A percentile compares a stretch with the other conserved stretches of the same genome.
Conservation (phyloP, 2,329 filamentous ascomycete species). For the Penicillium sp. region DNA sequence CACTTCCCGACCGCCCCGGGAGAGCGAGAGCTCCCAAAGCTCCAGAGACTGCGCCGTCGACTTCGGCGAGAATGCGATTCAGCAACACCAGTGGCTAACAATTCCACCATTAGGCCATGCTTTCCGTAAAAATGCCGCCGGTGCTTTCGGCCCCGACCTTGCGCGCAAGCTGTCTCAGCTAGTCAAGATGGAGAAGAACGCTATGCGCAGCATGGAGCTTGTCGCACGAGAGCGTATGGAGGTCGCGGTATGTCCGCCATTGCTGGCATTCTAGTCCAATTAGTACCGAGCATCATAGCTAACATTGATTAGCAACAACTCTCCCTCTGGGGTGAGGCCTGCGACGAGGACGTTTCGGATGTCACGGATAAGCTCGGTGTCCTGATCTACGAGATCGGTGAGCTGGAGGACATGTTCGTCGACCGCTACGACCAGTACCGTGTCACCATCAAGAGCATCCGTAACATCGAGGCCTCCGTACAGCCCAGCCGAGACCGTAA, state of each 20-base stretch:
- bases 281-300: neutral
- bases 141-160: constrained; percentile 71
- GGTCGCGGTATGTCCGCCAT: constrained; percentile 73
- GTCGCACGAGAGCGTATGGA: constrained; percentile 98
- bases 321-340: constrained; percentile 92
- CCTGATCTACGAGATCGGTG: constrained; percentile 95
- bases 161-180: constrained; percentile 97
- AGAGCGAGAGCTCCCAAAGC: neutral
- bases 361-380: constrained; percentile 99
- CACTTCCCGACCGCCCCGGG: neutral
- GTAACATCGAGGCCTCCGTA: constrained; percentile 97
- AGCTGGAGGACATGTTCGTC: constrained; percentile 97
- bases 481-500: constrained; percentile 95
- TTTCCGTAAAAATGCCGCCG: constrained; percentile 53
- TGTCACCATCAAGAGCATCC: constrained; percentile 98
- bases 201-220: constrained; percentile 96
- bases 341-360: constrained; percentile 97
- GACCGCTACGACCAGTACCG: constrained; percentile 99
- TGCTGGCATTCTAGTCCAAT: neutral
- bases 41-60: neutral
- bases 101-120: constrained; percentile 59
- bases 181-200: constrained; percentile 99
- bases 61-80: neutral
- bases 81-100: constrained; percentile 14
- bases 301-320: constrained; percentile 77